Evolutionary conservation across 2,329 filamentous ascomycete genomes (phyloP).

Genomic region (Trichoderma citrinoviride): DNA sequence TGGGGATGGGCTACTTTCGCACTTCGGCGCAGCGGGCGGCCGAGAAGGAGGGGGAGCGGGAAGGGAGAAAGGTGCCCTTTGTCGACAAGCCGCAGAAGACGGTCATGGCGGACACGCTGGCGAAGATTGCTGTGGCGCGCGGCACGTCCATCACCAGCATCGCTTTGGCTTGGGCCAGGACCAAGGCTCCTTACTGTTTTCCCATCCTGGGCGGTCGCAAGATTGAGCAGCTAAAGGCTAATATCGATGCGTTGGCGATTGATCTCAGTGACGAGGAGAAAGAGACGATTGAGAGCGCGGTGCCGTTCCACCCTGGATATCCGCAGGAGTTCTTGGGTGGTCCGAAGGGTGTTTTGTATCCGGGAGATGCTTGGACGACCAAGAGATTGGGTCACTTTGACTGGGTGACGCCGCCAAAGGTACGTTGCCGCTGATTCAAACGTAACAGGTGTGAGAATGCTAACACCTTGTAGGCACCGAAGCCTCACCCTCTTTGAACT

Average conservation of each 20-base stretch:
- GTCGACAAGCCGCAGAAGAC: conserved; percentile 26
- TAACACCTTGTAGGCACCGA: not conserved
- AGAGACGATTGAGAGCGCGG: conserved; percentile 52
- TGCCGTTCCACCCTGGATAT: conserved; percentile 54
- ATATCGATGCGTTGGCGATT: conserved; percentile 56
- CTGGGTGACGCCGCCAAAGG: conserved; percentile 13
- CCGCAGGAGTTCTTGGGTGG: conserved; percentile 17
- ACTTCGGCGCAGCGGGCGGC: conserved; percentile 11
- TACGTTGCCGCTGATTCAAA: not conserved
- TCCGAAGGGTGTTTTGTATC: not conserved
- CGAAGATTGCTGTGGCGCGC: conserved; percentile 19
- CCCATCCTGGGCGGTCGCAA: conserved; percentile 61
- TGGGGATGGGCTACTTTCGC: conserved; percentile 40
- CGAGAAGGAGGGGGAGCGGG: not conserved
- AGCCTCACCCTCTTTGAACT: conserved; percentile 3
- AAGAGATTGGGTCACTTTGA: conserved; percentile 17
- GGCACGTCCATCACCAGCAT: conserved; percentile 24
- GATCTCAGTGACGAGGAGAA: conserved; percentile 54
- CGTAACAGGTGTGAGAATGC: not conserved
- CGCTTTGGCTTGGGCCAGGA: conserved; percentile 60
- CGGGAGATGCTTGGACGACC: conserved; percentile 8
- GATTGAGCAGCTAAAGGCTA: conserved; percentile 59
- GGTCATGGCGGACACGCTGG: conserved; percentile 17
- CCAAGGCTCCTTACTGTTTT: conserved; percentile 59
- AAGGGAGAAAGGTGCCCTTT: conserved; percentile 13